Conservation (phyloP, 345 rosid species). For the Linum tenue region DNA sequence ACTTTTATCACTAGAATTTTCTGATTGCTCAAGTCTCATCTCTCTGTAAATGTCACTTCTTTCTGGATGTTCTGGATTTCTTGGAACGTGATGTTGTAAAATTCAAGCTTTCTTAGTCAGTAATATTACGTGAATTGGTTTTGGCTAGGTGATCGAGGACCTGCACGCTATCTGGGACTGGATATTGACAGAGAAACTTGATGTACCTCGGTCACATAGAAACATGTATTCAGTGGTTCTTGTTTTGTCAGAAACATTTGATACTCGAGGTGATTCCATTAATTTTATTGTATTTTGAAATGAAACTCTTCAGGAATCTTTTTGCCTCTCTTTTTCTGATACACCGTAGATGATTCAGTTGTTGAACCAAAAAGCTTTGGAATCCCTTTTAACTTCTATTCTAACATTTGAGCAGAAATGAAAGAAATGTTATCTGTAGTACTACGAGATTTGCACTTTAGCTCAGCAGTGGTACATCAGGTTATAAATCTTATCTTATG, state of each 20-base stretch:
- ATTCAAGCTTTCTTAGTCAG: background rate
- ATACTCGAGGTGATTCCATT: constrained; percentile 54
- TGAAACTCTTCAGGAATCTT: background rate
- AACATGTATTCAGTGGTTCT: constrained; percentile 63
- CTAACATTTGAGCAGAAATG: constrained; percentile 50
- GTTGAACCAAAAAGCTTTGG: constrained; percentile 1
- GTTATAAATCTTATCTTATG: constrained; percentile 19
- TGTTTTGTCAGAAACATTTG: constrained; percentile 81
- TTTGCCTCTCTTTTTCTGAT: background rate
- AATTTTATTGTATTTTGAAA: background rate
- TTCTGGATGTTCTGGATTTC: no score
- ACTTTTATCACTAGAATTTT: background rate
- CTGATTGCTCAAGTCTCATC: background rate
- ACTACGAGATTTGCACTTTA: constrained; percentile 61
- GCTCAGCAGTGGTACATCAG: constrained; percentile 93
- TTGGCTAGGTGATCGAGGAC: constrained; percentile 70
- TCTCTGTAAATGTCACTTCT: background rate
- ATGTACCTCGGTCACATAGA: constrained; percentile 58
- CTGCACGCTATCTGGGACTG: constrained; percentile 80
- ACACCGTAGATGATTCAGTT: background rate
- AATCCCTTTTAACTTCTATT: constrained; percentile 9
- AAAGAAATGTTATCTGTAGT: constrained; percentile 71
- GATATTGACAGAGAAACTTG: constrained; percentile 61
- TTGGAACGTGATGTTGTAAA: background rate
- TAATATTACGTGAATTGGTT: no score